Percentiles rank a stretch among this genome's conserved stretches.
These are phyloP conservation scores for Hansenula sp. DNA, from an alignment of 1,139 yeast genomes.

Conservation along the genomic window DNA sequence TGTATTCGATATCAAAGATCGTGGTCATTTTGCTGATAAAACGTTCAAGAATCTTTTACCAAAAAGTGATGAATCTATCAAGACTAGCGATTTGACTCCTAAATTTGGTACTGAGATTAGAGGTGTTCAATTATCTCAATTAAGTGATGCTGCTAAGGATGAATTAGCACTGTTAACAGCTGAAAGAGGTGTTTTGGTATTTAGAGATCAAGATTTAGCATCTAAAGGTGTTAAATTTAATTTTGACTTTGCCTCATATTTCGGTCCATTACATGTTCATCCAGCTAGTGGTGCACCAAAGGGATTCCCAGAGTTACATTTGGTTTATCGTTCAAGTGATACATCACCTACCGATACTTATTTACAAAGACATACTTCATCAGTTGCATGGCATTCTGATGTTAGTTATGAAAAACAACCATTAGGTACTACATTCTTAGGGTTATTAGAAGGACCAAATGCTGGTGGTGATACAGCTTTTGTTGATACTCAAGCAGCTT, in stretches of 20 bases:
- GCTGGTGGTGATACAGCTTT: slow-evolving; percentile 70
- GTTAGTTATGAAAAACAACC: slow-evolving; percentile 69
- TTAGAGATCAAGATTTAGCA: slow-evolving; percentile 60
- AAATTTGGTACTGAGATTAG: slow-evolving; percentile 58
- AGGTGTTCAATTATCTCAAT: slow-evolving; percentile 52
- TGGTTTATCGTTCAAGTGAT: slow-evolving; percentile 49
- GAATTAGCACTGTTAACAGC: slow-evolving; percentile 62
- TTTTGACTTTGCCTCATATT: slow-evolving; percentile 52
- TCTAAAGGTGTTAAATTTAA: slow-evolving; percentile 48
- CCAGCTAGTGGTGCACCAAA: slow-evolving; percentile 69
- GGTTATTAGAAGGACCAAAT: slow-evolving; percentile 53
- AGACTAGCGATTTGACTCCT: slow-evolving; percentile 29
- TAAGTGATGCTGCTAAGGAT: slow-evolving; percentile 50
- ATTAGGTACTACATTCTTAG: slow-evolving; percentile 58
- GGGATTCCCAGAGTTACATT: slow-evolving; percentile 53
- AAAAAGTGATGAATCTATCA: slow-evolving; percentile 5
- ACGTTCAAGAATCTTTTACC: slow-evolving; percentile 45
- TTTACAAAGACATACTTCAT: slow-evolving; percentile 32
- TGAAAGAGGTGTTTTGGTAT: slow-evolving; percentile 59
- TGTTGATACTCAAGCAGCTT: slow-evolving; percentile 57
- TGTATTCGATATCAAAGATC: slow-evolving; percentile 44
- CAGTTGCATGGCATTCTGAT: slow-evolving; percentile 59
- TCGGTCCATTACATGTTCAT: slow-evolving; percentile 69
- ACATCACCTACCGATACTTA: slow-evolving; percentile 29
- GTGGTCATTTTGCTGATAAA: slow-evolving; percentile 52